Evolutionary conservation across 2,329 filamentous ascomycete species (phyloP), one percentile per base, ranked within the genome.

Genomic region (Colletotrichum karsti): DNA sequence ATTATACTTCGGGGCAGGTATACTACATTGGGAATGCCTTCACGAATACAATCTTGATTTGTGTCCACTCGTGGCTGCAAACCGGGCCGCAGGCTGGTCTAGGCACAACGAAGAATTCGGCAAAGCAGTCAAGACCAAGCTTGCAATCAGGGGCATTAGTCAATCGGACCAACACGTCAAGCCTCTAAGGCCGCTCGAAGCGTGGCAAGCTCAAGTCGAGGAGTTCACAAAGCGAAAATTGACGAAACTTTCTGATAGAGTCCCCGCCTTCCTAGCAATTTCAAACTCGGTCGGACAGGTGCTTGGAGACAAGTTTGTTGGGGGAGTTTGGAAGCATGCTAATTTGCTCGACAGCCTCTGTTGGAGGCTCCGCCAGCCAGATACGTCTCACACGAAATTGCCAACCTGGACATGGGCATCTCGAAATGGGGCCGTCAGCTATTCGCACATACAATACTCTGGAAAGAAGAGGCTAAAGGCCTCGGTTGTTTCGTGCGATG

Each of bases 81-180:
- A n/a, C n/a, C n/a, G n/a, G n/a, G n/a, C n/a, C n/a, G n/a, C n/a
- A n/a, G n/a, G n/a, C n/a, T n/a, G n/a, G n/a, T n/a, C n/a, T n/a
- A n/a, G n/a, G n/a, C n/a, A n/a, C n/a, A n/a, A n/a, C n/a, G n/a
- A n/a, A n/a, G n/a, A n/a, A n/a, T n/a, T n/a, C n/a, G n/a, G 22
- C 12, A 22, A n/a, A 6, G 24, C 1, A 2, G 1, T n/a, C 13
- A 20, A 50, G 26, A 4, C 18, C n/a, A 7, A 30, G 7, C 8
- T 3, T 20, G 10, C 18, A 35, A 35, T 0, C 0, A 35, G 10
- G 7, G 18, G 4, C n/a, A 5, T 20, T 33, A 1, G 2, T 3
- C 2, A 6, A 20, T 12, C n/a, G 20, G 8, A 44, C 1, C 9
- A n/a, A 35, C 0, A 8, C 2, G 13, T 1, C 3, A 0, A n/a